Conservation (phyloP, 495 filamentous ascomycete genomes). For the Xylaria intraflava region DNA sequence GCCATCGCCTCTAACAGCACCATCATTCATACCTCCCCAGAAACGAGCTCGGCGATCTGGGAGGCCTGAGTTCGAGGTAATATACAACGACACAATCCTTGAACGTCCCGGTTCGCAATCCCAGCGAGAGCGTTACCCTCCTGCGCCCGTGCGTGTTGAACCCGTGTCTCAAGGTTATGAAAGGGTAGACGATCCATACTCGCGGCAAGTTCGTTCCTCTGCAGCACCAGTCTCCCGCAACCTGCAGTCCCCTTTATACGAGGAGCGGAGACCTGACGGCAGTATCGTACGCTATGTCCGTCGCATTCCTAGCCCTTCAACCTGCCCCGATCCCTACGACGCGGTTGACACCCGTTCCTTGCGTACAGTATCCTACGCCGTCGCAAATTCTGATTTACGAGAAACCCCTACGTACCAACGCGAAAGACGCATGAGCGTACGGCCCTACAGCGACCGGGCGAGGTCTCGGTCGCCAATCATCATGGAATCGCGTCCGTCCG, state of each 20-base stretch:
- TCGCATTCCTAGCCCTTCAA: constrained; percentile 43
- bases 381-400: constrained; percentile 55
- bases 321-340: constrained; percentile 40
- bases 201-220: constrained; percentile 21
- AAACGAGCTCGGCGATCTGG: constrained; percentile 48
- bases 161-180: constrained; percentile 19
- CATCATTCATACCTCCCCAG: constrained; percentile 41
- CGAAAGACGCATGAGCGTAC: constrained; percentile 36
- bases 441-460: constrained; percentile 45
- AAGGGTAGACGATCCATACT: constrained; percentile 18
- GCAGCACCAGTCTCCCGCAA: constrained; percentile 20
- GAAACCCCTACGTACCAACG: constrained; percentile 32
- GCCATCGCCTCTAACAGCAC: constrained; percentile 62
- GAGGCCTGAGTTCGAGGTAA: constrained; percentile 35
- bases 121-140: constrained; percentile 16
- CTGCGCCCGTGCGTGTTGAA: constrained; percentile 13
- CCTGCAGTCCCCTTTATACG: constrained; percentile 18
- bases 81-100: constrained; percentile 38
- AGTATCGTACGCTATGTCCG: constrained; percentile 38
- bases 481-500: constrained; percentile 41
- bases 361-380: constrained; percentile 56
- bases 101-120: constrained; percentile 18
- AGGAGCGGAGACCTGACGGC: constrained; percentile 26
- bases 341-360: constrained; percentile 39
- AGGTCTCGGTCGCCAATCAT: constrained; percentile 53